phyloP scores from a whole-genome alignment of 1,284 basidiomycete genomes.

The Trichosporon sp. region DNA sequence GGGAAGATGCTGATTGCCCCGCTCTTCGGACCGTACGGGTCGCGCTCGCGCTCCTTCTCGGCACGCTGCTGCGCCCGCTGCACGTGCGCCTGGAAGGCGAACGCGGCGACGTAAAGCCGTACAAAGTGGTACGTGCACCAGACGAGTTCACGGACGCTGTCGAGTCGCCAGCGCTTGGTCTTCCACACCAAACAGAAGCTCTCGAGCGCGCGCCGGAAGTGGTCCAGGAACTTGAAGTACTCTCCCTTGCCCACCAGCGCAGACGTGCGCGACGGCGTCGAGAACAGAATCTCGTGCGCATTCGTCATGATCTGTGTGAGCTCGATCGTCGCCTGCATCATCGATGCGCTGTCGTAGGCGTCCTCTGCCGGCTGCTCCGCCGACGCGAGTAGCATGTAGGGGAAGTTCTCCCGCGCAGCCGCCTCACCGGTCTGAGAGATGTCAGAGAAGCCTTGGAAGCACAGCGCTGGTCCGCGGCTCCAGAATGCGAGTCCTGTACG shows the following conservation, averaged over 20 bases:
- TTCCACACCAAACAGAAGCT: slow-evolving; percentile 47
- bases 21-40: slow-evolving; percentile 1
- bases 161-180: slow-evolving; percentile 46
- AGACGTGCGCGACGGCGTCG: slow-evolving; percentile 53
- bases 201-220: slow-evolving; percentile 48
- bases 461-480: slow-evolving; percentile 56
- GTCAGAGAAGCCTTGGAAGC: slow-evolving; percentile 54
- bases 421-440: slow-evolving; percentile 52
- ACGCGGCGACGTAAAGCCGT: slow-evolving; percentile 57
- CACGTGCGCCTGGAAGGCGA: slow-evolving; percentile 58
- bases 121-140: slow-evolving; percentile 56
- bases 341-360: slow-evolving; percentile 43
- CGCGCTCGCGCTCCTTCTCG: slow-evolving; percentile 39
- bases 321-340: slow-evolving; percentile 53
- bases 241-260: slow-evolving; percentile 55
- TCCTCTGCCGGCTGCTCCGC: slow-evolving; percentile 16
- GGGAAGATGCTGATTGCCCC: slow-evolving; percentile 38
- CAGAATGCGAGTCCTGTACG: slow-evolving; percentile 58
- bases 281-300: slow-evolving; percentile 57
- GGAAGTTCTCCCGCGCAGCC: slow-evolving; percentile 54
- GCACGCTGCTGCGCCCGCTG: slow-evolving; percentile 52
- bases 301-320: slow-evolving; percentile 59
- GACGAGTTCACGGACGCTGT: slow-evolving; percentile 45
- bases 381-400: slow-evolving; percentile 38
- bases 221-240: slow-evolving; percentile 57